Evolutionary conservation across 345 rosid genomes (phyloP), one percentile per base, ranked within the genome.

Genomic region (Angophora floribunda): DNA sequence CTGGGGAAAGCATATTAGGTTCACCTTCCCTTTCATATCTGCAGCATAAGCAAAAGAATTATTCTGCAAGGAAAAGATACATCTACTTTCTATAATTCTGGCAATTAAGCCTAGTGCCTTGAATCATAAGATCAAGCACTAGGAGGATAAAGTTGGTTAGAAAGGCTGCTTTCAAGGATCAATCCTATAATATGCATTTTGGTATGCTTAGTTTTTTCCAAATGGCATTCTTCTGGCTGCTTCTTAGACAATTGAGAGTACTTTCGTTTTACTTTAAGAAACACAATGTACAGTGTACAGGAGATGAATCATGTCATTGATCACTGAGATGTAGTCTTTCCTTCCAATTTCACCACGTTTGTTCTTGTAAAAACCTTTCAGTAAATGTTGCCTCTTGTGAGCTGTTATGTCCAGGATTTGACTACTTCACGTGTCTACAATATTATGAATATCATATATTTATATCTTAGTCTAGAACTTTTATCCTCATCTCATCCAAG

Each of bases 1-100:
- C 99, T 9, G 97, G 95, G 41, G 96, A 93, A 87, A 97, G 99
- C 98, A 94, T 67, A 45, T 94, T 94, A 14, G 99, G 98, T 91
- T 98, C 98, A 47, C 99, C 99, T 93, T 97, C 99, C 87, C 91
- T 89, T 92, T 98, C 99, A 55, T 92, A 97, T 90, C 99, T 98
- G 92, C 86, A 87, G 63, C 59, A 53, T 32, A 86, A 22, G 47
- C 87, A 44, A 32, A 86, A 52, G n/a, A 53, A 75, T 75, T 75
- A 75, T 19, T 9, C 49, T 41, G 84, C 49, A 21, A 75, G 49
- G 84, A 41, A 75, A 55, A 75, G 49, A 36, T 75, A 41, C 82
- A 19, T 75, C 26, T 75, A 41, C 13, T 75, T 41, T 36, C 28
- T 41, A 75, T 75, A 41, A 41, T 75, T 44, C 84, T 75, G 84